phyloP scores from a whole-genome alignment of 768 basidiomycete genomes.

The Lactarius sanguifluus region DNA sequence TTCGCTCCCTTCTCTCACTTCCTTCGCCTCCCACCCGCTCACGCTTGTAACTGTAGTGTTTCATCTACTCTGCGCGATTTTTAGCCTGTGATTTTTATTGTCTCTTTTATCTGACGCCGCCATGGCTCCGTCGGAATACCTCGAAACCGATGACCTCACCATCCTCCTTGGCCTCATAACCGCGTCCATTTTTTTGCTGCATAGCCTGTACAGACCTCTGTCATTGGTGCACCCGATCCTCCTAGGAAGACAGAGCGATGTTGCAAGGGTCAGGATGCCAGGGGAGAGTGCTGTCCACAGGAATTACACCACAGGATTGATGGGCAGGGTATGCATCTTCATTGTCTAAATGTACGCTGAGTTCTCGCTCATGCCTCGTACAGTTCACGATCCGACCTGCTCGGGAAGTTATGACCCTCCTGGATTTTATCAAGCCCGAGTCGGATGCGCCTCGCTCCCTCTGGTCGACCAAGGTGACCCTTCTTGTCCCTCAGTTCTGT shows the following conservation, averaged over 20 bases:
- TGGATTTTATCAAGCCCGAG: constrained; percentile 67
- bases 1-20: background rate
- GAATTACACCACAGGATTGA: constrained; percentile 83
- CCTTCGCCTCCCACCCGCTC: background rate
- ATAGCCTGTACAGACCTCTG: constrained; percentile 77
- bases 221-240: constrained; percentile 92
- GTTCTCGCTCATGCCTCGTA: constrained; percentile 6
- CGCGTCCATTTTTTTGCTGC: constrained; percentile 72
- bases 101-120: background rate
- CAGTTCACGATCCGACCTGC: constrained; percentile 74
- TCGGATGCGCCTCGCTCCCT: constrained; percentile 67
- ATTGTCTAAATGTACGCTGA: constrained; percentile 13
- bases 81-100: background rate
- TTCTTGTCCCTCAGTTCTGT: background rate
- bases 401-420: constrained; percentile 66
- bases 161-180: constrained; percentile 73
- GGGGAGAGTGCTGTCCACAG: constrained; percentile 86
- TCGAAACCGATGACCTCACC: constrained; percentile 78
- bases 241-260: constrained; percentile 89
- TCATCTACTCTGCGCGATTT: background rate
- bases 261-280: constrained; percentile 74
- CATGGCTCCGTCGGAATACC: constrained; percentile 52
- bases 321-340: constrained; percentile 63
- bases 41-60: constrained; percentile 9
- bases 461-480: constrained; percentile 70